Conservation (phyloP, 371 early-diverging fungal genomes). For the Circinella umbellata region DNA sequence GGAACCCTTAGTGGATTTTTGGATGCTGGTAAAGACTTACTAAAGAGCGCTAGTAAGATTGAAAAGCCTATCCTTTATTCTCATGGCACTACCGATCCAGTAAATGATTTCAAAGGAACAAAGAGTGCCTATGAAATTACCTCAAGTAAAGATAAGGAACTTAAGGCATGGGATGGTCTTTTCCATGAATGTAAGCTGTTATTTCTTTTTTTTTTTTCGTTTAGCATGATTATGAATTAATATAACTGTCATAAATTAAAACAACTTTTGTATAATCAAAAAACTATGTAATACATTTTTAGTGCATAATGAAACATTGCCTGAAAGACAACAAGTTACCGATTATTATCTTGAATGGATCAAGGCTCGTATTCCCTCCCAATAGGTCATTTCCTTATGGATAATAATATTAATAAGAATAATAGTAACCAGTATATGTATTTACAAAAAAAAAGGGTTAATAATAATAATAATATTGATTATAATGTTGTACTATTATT, state of each 20-base stretch:
- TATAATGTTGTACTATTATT: no score
- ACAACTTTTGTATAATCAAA: no score
- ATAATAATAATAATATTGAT: no score
- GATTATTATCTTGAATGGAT: conserved; percentile 62
- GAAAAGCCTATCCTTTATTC: conserved; percentile 47
- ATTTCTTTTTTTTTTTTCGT: background rate
- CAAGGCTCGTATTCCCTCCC: conserved; percentile 29
- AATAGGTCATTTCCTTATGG: background rate
- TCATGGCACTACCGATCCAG: conserved; percentile 54
- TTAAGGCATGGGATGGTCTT: conserved; percentile 50
- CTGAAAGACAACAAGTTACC: conserved; percentile 50
- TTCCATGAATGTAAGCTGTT: conserved; percentile 57
- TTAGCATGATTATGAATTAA: no score
- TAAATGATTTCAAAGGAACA: conserved; percentile 45
- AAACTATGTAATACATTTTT: background rate
- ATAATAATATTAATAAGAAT: no score
- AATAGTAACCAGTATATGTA: no score
- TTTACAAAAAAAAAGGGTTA: no score
- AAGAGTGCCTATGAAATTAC: conserved; percentile 46
- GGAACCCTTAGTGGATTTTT: conserved; percentile 39
- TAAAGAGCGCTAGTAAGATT: conserved; percentile 21
- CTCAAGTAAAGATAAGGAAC: conserved; percentile 48
- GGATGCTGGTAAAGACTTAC: conserved; percentile 31
- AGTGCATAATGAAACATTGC: conserved; percentile 57
- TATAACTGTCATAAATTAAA: no score